A percentile compares a stretch with the other conserved stretches of the same genome.
Evolutionary conservation across 202 grass and related monocot genomes (phyloP).

Genomic region (Panicum virgatum): DNA sequence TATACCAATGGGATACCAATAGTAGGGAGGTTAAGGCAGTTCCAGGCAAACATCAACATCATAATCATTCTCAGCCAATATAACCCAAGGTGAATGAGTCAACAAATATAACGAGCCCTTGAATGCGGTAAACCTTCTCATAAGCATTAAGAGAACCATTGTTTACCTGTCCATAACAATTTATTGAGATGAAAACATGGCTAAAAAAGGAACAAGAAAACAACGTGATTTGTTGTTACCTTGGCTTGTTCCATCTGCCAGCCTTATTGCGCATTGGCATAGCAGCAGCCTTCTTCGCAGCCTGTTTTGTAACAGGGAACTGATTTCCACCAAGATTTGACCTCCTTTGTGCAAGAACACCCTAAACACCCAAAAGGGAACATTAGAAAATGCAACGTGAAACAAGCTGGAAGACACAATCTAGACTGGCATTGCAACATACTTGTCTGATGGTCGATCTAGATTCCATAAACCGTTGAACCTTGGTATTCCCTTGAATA

Average conservation of each 20-base stretch:
- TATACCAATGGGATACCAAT: slow-evolving; percentile 19
- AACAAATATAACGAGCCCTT: slow-evolving; percentile 43
- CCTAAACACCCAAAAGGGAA: slow-evolving; percentile 45
- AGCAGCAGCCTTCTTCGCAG: slow-evolving; percentile 70
- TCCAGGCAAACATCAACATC: slow-evolving; percentile 30
- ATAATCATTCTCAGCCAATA: slow-evolving; percentile 37
- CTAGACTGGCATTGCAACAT: slow-evolving; percentile 22
- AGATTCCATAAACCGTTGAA: slow-evolving; percentile 65
- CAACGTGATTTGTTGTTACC: slow-evolving; percentile 42
- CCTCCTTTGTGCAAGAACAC: slow-evolving; percentile 77
- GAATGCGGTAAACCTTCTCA: slow-evolving; percentile 54
- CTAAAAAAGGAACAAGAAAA: neutral
- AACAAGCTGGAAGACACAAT: slow-evolving; percentile 1
- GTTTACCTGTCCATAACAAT: slow-evolving; percentile 60
- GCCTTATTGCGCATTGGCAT: slow-evolving; percentile 52
- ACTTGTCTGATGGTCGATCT: slow-evolving; percentile 93
- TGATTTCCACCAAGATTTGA: slow-evolving; percentile 82
- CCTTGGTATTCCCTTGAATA: slow-evolving; percentile 56
- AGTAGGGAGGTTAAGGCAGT: slow-evolving; percentile 32
- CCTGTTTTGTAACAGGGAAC: slow-evolving; percentile 64
- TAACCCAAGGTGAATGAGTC: slow-evolving; percentile 26
- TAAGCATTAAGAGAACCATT: slow-evolving; percentile 49
- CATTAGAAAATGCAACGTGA: slow-evolving; percentile 26
- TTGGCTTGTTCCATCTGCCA: slow-evolving; percentile 71
- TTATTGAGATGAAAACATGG: slow-evolving; percentile 31